These are phyloP conservation scores for Cylindrotheca fusiformis DNA, from an alignment of 108 stramenopile species.

Conservation along the genomic window DNA sequence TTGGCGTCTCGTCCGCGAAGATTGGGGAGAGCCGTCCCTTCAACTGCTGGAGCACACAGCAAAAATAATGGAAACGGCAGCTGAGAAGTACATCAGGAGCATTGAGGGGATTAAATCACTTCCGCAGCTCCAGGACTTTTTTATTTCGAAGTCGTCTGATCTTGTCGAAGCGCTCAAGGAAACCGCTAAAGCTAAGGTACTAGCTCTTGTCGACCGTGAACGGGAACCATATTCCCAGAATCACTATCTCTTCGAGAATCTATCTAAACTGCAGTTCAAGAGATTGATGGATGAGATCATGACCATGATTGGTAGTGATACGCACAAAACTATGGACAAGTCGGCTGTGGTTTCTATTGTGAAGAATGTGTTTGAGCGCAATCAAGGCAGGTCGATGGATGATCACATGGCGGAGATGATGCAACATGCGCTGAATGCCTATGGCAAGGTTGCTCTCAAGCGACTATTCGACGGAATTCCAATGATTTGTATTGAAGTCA, in stretches of 20 bases:
- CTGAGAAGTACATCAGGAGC: background rate
- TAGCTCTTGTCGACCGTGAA: background rate
- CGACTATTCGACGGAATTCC: constrained; percentile 54
- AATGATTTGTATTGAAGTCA: constrained; percentile 49
- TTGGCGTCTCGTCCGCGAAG: constrained; percentile 40
- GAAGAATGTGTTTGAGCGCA: constrained; percentile 42
- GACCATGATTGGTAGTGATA: background rate
- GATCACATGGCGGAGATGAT: constrained; percentile 61
- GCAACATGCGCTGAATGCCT: constrained; percentile 45
- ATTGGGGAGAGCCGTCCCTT: constrained; percentile 39
- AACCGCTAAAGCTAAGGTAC: constrained; percentile 23
- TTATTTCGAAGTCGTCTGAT: constrained; percentile 1
- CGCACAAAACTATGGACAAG: constrained; percentile 12
- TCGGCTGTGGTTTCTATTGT: constrained; percentile 27
- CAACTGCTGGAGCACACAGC: constrained; percentile 31
- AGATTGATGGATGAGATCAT: background rate
- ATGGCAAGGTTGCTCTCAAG: constrained; percentile 51
- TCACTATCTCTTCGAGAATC: background rate
- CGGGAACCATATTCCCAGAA: background rate
- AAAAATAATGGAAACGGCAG: background rate
- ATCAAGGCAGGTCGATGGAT: constrained; percentile 38
- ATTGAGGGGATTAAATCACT: background rate
- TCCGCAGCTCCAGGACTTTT: background rate
- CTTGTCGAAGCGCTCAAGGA: constrained; percentile 45
- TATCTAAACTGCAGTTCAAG: background rate